Conservation (phyloP, 108 stramenopile genomes). For the Phaeodactylum tricornutum region DNA sequence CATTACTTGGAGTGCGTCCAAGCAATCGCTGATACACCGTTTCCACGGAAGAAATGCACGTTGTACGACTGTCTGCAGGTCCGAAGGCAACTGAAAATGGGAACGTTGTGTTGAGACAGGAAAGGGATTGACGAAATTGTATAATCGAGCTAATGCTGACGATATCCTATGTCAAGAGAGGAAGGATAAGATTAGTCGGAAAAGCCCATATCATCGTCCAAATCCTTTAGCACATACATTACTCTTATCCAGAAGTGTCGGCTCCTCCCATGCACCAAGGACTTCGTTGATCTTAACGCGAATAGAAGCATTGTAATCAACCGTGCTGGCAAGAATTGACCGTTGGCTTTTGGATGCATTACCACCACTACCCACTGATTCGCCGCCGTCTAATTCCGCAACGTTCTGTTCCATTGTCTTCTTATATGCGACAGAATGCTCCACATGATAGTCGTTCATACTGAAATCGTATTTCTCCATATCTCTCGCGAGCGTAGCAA, state of each 20-base stretch:
- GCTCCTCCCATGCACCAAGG: slow-evolving; percentile 8
- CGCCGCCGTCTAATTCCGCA: too few species aligned
- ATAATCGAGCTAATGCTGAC: slow-evolving; percentile 16
- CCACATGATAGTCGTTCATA: background rate
- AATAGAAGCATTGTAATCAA: background rate
- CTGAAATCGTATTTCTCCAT: background rate
- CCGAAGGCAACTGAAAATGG: slow-evolving; percentile 1
- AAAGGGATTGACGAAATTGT: slow-evolving; percentile 35
- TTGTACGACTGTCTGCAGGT: background rate
- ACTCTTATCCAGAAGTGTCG: background rate
- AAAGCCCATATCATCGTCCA: background rate
- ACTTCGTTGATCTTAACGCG: background rate
- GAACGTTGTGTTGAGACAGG: background rate
- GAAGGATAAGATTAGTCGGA: background rate
- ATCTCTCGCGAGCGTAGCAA: background rate
- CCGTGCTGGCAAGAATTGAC: too few species aligned
- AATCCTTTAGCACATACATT: background rate
- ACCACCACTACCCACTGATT: too few species aligned
- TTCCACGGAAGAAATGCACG: background rate
- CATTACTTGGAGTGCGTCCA: background rate
- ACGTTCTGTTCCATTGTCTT: background rate
- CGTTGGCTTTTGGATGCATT: too few species aligned
- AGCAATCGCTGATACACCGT: background rate
- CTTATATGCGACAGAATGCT: background rate
- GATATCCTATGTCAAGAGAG: background rate